phyloP scores from a whole-genome alignment of 208 protist genomes.

The Trypanosoma mega region DNA sequence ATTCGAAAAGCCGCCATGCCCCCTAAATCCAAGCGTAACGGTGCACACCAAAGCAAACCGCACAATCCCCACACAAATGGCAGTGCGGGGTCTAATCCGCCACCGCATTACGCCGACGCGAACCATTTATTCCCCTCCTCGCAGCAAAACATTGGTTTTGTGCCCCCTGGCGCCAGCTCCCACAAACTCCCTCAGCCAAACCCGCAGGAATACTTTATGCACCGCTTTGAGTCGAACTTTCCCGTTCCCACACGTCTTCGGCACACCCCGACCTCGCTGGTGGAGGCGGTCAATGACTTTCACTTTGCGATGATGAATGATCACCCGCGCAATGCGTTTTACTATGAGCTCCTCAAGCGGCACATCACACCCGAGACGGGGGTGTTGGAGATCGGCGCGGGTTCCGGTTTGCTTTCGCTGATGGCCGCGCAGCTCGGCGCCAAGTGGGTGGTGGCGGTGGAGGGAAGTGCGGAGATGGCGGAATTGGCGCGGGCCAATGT shows the following conservation, averaged over 20 bases:
- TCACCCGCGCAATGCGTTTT: constrained; percentile 85
- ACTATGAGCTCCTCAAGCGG: constrained; percentile 73
- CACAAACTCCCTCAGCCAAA: background rate
- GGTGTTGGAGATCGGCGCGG: constrained; percentile 92
- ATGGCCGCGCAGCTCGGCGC: constrained; percentile 90
- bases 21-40: too few species aligned
- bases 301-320: constrained; percentile 95
- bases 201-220: constrained; percentile 45
- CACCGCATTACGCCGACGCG: too few species aligned
- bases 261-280: constrained; percentile 52
- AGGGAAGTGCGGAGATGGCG: constrained; percentile 85
- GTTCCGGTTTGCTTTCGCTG: constrained; percentile 88
- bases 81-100: too few species aligned
- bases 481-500: constrained; percentile 78
- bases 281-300: constrained; percentile 93
- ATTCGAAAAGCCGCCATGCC: too few species aligned
- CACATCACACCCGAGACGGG: constrained; percentile 80
- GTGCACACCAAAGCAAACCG: too few species aligned
- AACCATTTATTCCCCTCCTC: too few species aligned
- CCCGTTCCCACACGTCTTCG: constrained; percentile 69
- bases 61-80: too few species aligned
- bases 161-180: constrained; percentile 23
- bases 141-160: constrained; percentile 31
- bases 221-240: constrained; percentile 73
- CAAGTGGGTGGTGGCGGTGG: constrained; percentile 91